Evolutionary conservation across 2,329 filamentous ascomycete genomes (phyloP), one percentile per base, ranked within the genome.

Genomic region (Talaromyces piceae): DNA sequence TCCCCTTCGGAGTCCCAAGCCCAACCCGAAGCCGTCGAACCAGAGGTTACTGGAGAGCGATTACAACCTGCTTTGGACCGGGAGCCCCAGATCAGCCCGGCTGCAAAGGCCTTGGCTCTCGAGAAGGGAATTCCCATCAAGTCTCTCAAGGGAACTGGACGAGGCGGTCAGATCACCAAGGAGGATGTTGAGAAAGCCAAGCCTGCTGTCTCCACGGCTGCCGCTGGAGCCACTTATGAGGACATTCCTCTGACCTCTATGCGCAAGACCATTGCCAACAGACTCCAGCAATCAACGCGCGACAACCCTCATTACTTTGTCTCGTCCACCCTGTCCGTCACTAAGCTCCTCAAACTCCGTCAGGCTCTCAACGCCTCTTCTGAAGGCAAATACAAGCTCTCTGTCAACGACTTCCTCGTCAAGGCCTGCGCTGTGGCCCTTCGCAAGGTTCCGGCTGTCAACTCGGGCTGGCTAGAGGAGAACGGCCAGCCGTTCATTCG

Each of bases 281-380:
- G 93, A 62, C 87, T 98, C 54, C 84, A 85, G 66, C 81, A 95
- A 76, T 97, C 91, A 41, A 81, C 88, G 71, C 83, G 87, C 73
- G 85, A 91, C 74, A 97, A 96, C 81, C 93, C 93, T 55, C 93
- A 97, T 81, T 98, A 95, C 83, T 98, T 91, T 70, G 91, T 98
- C 64, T 88, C 88, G 63, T 86, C 89, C 64, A 83, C 83, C 61
- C 81, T 98, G 67, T 97, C 91, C 53, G 93, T 98, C 58, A 81
- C 79, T 72, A 97, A 97, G 82, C 87, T 98, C 45, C 78, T 95
- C 65, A 97, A 96, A 80, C 90, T 98, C 63, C 90, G 93, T 65
- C 82, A 88, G 74, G 90, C 91, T 53, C 83, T 98, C 60, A 98
- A 98, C 77, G 82, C 83, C 67, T 84, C 87, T 11, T 78, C 88